Conservation (phyloP, 345 rosid genomes). For the Melaleuca alternifolia region DNA sequence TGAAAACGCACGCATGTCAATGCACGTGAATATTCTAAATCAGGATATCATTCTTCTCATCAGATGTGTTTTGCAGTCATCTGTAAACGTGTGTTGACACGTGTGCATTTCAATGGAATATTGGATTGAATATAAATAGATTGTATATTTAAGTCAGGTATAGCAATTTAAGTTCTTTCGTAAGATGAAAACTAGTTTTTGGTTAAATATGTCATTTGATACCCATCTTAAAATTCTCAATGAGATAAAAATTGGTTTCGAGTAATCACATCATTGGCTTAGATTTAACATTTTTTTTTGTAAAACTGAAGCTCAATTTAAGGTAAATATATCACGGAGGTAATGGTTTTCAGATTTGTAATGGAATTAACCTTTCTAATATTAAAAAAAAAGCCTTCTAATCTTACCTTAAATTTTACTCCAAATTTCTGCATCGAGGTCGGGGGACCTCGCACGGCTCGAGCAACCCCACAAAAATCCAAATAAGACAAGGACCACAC, state of each 20-base stretch:
- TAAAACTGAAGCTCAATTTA: background rate
- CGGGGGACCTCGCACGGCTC: background rate
- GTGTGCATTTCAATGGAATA: rapidly evolving
- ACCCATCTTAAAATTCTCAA: background rate
- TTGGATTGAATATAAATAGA: background rate
- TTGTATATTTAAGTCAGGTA: rapidly evolving
- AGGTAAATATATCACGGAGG: background rate
- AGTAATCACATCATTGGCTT: background rate
- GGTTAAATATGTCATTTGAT: background rate
- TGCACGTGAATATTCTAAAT: background rate
- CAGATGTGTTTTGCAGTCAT: rapidly evolving
- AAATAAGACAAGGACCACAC: background rate
- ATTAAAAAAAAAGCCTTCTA: too few relatives aligned
- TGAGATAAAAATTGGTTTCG: background rate
- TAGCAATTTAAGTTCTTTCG: background rate
- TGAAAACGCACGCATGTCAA: background rate
- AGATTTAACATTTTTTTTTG: background rate
- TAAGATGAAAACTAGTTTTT: background rate
- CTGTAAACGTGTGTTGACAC: too few relatives aligned
- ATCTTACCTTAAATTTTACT: background rate
- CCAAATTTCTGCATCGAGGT: background rate
- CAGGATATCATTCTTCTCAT: rapidly evolving
- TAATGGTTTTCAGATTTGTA: too few relatives aligned
- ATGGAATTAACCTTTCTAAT: too few relatives aligned
- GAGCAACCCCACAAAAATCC: background rate